Conservation (phyloP, 257 asterid genomes). For the Solanum etuberosum region DNA sequence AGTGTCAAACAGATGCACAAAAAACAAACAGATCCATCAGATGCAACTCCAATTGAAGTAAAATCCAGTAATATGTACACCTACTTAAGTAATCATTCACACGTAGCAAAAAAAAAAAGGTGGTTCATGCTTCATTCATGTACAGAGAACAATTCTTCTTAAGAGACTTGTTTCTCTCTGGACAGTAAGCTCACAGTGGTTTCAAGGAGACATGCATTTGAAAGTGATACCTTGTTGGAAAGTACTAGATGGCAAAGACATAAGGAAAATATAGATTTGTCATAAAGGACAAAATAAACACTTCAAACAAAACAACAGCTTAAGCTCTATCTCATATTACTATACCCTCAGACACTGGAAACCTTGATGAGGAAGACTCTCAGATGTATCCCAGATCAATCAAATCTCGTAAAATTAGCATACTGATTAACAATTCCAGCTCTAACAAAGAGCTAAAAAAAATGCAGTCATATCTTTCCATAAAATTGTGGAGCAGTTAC, state of each 20-base stretch:
- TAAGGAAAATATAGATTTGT: neutral
- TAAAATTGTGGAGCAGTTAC: neutral
- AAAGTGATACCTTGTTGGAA: neutral
- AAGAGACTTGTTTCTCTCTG: neutral
- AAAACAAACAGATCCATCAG: neutral
- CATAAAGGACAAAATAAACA: neutral
- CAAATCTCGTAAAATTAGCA: neutral
- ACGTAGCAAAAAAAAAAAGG: neutral
- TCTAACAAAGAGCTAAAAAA: neutral
- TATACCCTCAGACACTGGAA: neutral
- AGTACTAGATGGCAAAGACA: neutral
- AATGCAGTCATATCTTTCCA: neutral
- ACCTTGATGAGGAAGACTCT: neutral
- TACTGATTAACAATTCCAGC: neutral
- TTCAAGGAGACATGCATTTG: neutral
- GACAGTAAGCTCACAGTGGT: neutral
- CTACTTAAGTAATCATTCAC: neutral
- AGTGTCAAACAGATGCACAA: conserved; percentile 3
- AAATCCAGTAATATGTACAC: neutral
- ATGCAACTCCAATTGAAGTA: neutral
- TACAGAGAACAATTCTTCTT: neutral
- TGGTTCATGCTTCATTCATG: neutral
- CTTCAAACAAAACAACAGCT: neutral
- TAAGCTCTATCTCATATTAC: neutral
- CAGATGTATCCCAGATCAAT: neutral